Percentiles rank a stretch among this genome's conserved stretches.
phyloP scores from a whole-genome alignment of 2,329 filamentous ascomycete genomes.

The Intubia oerlemansii region DNA sequence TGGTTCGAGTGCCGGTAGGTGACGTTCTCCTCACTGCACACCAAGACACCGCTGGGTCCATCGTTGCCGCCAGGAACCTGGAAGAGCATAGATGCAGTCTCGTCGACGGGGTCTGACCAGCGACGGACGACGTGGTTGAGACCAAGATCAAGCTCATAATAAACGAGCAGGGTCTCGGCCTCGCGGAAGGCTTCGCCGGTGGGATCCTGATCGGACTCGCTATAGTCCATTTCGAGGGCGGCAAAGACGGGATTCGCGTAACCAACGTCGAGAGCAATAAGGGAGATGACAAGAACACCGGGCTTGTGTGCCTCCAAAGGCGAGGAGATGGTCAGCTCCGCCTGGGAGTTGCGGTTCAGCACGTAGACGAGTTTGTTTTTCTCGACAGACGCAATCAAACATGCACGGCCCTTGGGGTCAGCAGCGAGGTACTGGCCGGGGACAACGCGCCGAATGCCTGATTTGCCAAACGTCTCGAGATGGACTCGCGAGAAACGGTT shows the following conservation, averaged over 20 bases:
- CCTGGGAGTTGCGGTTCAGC: conserved; percentile 83
- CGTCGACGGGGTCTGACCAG: conserved; percentile 87
- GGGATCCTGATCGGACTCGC: conserved; percentile 75
- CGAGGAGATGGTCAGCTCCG: conserved; percentile 89
- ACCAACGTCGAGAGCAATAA: conserved; percentile 80
- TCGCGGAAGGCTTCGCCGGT: conserved; percentile 65
- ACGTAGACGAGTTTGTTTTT: conserved; percentile 99
- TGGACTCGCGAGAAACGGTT: conserved; percentile 81
- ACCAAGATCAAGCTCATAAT: conserved; percentile 92
- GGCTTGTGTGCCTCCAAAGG: conserved; percentile 90
- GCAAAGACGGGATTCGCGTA: conserved; percentile 97
- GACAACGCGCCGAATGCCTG: conserved; percentile 76
- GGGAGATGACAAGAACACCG: conserved; percentile 70
- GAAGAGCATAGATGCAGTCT: conserved; percentile 74
- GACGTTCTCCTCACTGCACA: conserved; percentile 85
- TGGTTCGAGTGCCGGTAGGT: conserved; percentile 96
- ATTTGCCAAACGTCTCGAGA: conserved; percentile 95
- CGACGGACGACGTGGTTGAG: conserved; percentile 93
- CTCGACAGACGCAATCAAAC: conserved; percentile 80
- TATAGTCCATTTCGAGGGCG: conserved; percentile 82
- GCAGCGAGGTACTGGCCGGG: conserved; percentile 91
- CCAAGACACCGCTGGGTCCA: conserved; percentile 82
- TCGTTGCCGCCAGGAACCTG: conserved; percentile 88
- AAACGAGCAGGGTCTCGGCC: conserved; percentile 77
- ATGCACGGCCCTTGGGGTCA: conserved; percentile 88